Percentiles rank a stretch among this genome's conserved stretches.
phyloP scores from a whole-genome alignment of 495 filamentous ascomycete genomes.

The Lepraria neglecta region DNA sequence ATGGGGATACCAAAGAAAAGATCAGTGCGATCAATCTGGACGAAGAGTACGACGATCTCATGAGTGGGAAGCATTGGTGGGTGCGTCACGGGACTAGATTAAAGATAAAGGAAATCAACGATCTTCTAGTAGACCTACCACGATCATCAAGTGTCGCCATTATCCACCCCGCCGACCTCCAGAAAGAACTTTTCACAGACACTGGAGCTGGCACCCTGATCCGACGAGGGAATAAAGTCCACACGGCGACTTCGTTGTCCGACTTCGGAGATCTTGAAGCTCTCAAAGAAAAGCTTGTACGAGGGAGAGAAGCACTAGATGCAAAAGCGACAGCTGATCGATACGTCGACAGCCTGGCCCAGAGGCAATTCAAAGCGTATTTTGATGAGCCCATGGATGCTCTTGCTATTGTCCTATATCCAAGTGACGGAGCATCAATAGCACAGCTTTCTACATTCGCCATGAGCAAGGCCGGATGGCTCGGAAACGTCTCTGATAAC shows the following conservation, averaged over 20 bases:
- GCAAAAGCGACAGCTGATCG: conserved; percentile 77
- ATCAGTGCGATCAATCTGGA: conserved; percentile 97
- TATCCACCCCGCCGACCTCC: conserved; percentile 88
- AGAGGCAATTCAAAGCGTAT: conserved; percentile 83
- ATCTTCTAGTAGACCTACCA: conserved; percentile 78
- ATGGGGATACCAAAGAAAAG: conserved; percentile 88
- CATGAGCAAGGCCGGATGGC: conserved; percentile 91
- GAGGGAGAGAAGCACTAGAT: conserved; percentile 81
- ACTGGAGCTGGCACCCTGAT: conserved; percentile 78
- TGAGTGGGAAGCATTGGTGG: conserved; percentile 80
- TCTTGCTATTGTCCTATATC: conserved; percentile 82
- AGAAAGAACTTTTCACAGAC: conserved; percentile 73
- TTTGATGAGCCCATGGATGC: conserved; percentile 96
- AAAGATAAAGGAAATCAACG: conserved; percentile 99
- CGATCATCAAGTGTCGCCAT: conserved; percentile 94
- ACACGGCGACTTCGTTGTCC: conserved; percentile 62
- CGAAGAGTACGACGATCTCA: conserved; percentile 91
- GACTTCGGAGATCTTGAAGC: conserved; percentile 72
- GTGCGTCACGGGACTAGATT: conserved; percentile 90
- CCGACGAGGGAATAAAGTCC: conserved; percentile 84
- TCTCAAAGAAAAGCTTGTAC: conserved; percentile 75
- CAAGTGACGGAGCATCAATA: conserved; percentile 45
- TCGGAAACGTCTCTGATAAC: conserved; percentile 96
- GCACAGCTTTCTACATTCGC: conserved; percentile 89
- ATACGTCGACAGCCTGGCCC: conserved; percentile 70